Base-by-base conservation (phyloP, 495 filamentous ascomycete species). In the Neurospora tetraspora region DNA sequence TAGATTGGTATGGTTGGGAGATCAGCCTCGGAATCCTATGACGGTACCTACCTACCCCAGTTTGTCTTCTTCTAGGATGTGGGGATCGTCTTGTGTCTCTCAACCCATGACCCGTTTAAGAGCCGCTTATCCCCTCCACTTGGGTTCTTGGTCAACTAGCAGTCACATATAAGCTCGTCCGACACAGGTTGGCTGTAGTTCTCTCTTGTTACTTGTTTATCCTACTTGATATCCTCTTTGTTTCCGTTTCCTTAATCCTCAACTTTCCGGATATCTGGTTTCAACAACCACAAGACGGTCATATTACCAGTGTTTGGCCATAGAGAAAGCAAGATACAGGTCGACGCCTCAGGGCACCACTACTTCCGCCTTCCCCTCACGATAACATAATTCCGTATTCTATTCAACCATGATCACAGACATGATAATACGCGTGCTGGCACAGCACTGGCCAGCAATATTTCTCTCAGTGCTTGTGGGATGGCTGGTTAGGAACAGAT, bases 401-500 rank as follows among this genome's bases (percentile, higher is more conserved):
- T 6, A 65, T 23, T 27, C 53, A 70, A 12, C 0, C 0, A 78
- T 77, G 78, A 76, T 80, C 69, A 73, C 73, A 59, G 77, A 80
- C 72, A 73, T 73, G 27, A 65, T 80, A 65, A 39, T 79, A 34
- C 73, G 75, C 9, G 37, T 77, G 10, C 27, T 88, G 69, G 76
- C 80, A 69, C 79, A 80, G 36, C 84, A 88, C 78, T 90, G 88
- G 88, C 81, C 82, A 37, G 71, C 78, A 36, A 76, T 86, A 18
- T 69, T 79, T 11, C 69, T 80, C 71, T 70, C 79, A 20, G 72
- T 74, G 39, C 37, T 82, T 39, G 61, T 78, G 45, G 81, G 77
- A 10, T 88, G 85, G 74, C 80, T 90, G 18, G 76, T 86, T n/a
- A 80, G 79, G 74, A 91, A 89, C 79, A 83, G 86, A 47, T 91